Conservation (phyloP, 2,329 filamentous ascomycete genomes). For the Penicillium sp. region DNA sequence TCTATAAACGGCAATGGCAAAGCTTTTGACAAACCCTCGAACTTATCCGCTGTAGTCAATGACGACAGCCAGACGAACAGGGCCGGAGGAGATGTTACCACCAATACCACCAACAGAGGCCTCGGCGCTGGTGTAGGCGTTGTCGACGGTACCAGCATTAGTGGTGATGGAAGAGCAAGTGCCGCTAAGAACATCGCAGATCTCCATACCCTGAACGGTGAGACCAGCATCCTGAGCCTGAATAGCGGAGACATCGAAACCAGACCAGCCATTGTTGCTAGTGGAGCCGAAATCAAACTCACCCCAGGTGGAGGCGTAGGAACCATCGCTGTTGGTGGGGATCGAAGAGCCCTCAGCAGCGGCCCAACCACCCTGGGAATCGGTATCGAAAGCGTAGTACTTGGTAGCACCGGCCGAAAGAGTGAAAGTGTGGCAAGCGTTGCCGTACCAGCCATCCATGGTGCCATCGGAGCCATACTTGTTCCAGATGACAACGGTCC, state of each 20-base stretch:
- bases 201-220: conserved; percentile 37
- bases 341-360: conserved; percentile 24
- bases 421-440: conserved; percentile 29
- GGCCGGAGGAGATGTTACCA: conserved; percentile 28
- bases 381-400: conserved; percentile 36
- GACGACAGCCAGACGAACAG: conserved; percentile 25
- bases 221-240: conserved; percentile 29
- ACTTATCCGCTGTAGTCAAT: conserved; percentile 29
- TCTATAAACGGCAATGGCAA: not conserved
- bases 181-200: conserved; percentile 29
- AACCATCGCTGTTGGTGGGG: conserved; percentile 28
- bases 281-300: conserved; percentile 34
- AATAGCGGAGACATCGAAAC: conserved; percentile 37
- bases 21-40: not conserved
- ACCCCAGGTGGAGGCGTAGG: conserved; percentile 33
- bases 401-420: conserved; percentile 32
- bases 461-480: conserved; percentile 33
- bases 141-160: conserved; percentile 26
- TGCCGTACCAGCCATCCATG: conserved; percentile 36
- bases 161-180: conserved; percentile 33
- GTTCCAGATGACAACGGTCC: conserved; percentile 41
- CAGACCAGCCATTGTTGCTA: conserved; percentile 30
- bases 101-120: conserved; percentile 34
- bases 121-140: conserved; percentile 34
- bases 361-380: conserved; percentile 36